Conservation (phyloP, 345 rosid genomes). For the Arabis hirsuta region DNA sequence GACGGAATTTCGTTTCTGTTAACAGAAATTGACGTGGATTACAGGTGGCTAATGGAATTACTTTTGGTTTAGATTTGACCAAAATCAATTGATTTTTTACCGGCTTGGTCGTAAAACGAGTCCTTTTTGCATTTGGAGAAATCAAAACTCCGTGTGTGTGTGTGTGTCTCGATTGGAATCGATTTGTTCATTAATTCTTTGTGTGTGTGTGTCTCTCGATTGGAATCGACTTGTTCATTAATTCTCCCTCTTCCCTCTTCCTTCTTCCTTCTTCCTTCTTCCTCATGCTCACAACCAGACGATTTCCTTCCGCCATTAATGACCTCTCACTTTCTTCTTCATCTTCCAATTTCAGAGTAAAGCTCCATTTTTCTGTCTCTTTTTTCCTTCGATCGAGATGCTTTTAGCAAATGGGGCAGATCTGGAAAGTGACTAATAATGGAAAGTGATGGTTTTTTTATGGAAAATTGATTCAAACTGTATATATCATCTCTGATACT, state of each 20-base stretch:
- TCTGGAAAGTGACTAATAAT: constrained; percentile 38
- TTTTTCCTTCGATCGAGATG: constrained; percentile 29
- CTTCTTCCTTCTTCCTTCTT: constrained; percentile 9
- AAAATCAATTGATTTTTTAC: too few relatives aligned
- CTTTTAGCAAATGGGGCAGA: constrained; percentile 38
- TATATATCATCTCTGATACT: constrained; percentile 24
- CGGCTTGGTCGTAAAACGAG: too few relatives aligned
- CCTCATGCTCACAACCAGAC: constrained; percentile 1
- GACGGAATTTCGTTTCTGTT: too few relatives aligned
- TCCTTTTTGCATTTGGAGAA: too few relatives aligned
- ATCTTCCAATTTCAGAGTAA: constrained; percentile 11
- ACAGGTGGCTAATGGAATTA: too few relatives aligned
- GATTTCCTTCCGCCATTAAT: constrained; percentile 12
- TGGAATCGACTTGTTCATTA: constrained; percentile 27
- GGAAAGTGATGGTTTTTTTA: constrained; percentile 30
- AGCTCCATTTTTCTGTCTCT: constrained; percentile 1
- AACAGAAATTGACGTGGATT: too few relatives aligned
- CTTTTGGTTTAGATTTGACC: too few relatives aligned
- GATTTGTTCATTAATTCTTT: too few relatives aligned
- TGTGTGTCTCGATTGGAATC: too few relatives aligned
- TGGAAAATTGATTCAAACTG: constrained; percentile 37
- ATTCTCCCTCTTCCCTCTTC: neutral
- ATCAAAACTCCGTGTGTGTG: too few relatives aligned
- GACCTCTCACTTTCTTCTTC: constrained; percentile 14
- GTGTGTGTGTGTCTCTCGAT: too few relatives aligned